A percentile compares a stretch with the other conserved stretches of the same genome.
Conservation (phyloP, 2,329 filamentous ascomycete species). For the Botrytis deweyae region DNA sequence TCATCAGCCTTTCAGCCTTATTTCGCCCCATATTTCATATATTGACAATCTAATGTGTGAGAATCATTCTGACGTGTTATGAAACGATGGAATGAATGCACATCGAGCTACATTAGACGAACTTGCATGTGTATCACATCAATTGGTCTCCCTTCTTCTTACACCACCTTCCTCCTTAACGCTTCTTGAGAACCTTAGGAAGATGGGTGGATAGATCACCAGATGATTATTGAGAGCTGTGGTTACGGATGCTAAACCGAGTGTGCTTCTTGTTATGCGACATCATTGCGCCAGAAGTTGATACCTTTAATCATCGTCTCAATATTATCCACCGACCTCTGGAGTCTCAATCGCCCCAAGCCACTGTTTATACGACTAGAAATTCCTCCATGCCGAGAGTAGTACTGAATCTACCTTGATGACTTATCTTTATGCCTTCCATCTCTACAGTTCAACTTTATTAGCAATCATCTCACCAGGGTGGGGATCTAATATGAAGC, state of each 20-base stretch:
- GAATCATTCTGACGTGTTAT: background rate
- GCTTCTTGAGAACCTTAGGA: background rate
- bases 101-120: background rate
- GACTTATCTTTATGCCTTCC: too few relatives aligned
- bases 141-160: background rate
- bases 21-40: background rate
- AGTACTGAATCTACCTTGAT: too few relatives aligned
- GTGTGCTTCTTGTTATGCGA: background rate
- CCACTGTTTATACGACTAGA: background rate
- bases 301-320: too few relatives aligned
- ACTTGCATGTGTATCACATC: background rate
- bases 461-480: too few relatives aligned
- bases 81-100: background rate
- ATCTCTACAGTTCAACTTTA: too few relatives aligned
- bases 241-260: background rate
- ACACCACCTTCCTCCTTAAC: background rate
- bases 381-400: too few relatives aligned
- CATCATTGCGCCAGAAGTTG: too few relatives aligned
- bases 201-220: too few relatives aligned
- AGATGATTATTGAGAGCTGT: background rate
- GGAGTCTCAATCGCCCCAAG: slow-evolving; percentile 17
- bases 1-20: slow-evolving; percentile 8
- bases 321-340: background rate
- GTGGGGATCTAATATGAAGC: too few relatives aligned
- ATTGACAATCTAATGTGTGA: background rate